Evolutionary conservation across 192 early-diverging fungal species (phyloP).

Genomic region (Backusella circina): DNA sequence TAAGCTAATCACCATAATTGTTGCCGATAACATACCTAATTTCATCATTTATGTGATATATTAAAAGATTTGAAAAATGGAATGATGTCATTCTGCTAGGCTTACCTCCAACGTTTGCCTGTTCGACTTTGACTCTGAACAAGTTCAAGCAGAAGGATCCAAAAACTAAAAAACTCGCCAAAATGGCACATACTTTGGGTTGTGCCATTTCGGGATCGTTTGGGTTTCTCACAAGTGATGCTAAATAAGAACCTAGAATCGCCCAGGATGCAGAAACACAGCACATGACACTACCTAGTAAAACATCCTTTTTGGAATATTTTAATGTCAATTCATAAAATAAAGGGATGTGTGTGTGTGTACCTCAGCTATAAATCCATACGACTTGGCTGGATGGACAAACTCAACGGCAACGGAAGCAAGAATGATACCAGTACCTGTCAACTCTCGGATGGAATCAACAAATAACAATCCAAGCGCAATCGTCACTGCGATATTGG

Average conservation of each 20-base stretch:
- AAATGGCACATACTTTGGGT: slow-evolving; percentile 7
- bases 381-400: slow-evolving; percentile 25
- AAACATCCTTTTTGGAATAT: slow-evolving; percentile 14
- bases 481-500: slow-evolving; percentile 22
- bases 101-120: slow-evolving; percentile 34
- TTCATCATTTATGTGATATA: background rate
- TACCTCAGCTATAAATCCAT: slow-evolving; percentile 29
- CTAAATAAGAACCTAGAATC: slow-evolving; percentile 23
- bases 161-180: slow-evolving; percentile 16
- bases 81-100: background rate
- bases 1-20: slow-evolving; percentile 26
- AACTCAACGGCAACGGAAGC: slow-evolving; percentile 27
- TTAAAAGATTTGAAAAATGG: background rate
- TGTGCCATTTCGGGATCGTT: slow-evolving; percentile 2
- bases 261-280: slow-evolving; percentile 17
- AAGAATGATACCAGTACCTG: slow-evolving; percentile 6
- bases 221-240: slow-evolving; percentile 19
- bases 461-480: slow-evolving; percentile 5
- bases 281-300: slow-evolving; percentile 29
- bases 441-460: slow-evolving; percentile 2
- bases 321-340: background rate
- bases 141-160: slow-evolving; percentile 24
- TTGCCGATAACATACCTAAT: slow-evolving; percentile 28
- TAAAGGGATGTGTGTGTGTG: too few species aligned
- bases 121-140: slow-evolving; percentile 24